A percentile compares a stretch with the other conserved stretches of the same genome.
These are phyloP conservation scores for Cladosporium sphaerospermum DNA, from an alignment of 2,329 filamentous ascomycete species.

Conservation along the genomic window DNA sequence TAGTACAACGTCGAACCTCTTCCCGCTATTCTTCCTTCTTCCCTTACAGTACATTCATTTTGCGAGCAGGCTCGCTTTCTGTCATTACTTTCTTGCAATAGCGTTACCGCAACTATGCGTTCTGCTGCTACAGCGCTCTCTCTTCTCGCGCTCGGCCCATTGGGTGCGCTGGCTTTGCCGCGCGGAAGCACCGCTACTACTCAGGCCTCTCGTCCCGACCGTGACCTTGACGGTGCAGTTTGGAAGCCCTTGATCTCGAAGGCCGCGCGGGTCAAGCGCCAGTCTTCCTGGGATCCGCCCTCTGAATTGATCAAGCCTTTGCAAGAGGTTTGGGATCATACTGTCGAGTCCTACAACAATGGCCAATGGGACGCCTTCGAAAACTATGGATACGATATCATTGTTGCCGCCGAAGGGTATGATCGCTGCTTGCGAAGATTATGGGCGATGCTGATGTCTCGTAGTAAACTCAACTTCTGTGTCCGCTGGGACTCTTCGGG, in stretches of 20 bases:
- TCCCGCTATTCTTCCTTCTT: neutral
- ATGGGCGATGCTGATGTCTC: neutral
- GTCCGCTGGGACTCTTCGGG: slow-evolving; percentile 41
- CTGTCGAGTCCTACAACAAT: slow-evolving; percentile 6
- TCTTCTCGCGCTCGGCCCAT: neutral
- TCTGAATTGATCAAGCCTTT: slow-evolving; percentile 3
- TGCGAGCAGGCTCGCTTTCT: slow-evolving; percentile 9
- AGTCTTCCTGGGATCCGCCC: slow-evolving; percentile 5
- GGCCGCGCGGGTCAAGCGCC: neutral
- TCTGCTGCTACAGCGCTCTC: slow-evolving; percentile 2
- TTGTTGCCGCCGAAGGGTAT: slow-evolving; percentile 3
- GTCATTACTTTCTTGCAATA: neutral
- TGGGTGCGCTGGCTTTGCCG: slow-evolving; percentile 2
- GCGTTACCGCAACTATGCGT: neutral
- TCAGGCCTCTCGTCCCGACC: neutral
- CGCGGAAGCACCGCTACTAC: neutral
- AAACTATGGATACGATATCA: slow-evolving; percentile 10
- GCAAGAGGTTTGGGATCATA: slow-evolving; percentile 4
- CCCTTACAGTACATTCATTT: neutral
- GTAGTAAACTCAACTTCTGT: slow-evolving; percentile 36
- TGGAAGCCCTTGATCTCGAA: neutral
- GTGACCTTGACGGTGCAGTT: slow-evolving; percentile 2
- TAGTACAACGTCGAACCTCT: no score
- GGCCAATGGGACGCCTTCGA: slow-evolving; percentile 5
- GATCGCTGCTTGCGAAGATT: neutral